Base-by-base conservation (phyloP, 2,329 filamentous ascomycete species). In the Ploettnerulaceae sp. region DNA sequence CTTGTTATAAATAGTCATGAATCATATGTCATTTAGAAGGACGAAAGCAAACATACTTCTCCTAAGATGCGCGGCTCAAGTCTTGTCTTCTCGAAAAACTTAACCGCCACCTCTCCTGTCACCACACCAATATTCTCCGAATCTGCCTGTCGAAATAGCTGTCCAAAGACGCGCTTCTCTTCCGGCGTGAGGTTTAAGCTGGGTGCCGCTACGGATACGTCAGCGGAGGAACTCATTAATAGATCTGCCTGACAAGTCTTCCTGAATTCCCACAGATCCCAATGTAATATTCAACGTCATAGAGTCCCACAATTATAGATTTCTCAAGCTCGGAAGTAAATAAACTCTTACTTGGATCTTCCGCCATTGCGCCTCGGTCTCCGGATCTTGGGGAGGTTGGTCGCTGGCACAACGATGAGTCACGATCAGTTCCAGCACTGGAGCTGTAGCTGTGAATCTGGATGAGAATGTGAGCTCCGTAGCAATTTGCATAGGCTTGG, bases 81-180 rank as follows among this genome's bases (percentile, higher is more conserved):
- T 58, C 86, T 84, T 35, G 93, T 97, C 74, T 93, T 93, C 69
- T 97, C 90, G 65, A 98, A 98, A 74, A 98, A 97, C 66, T 89
- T 88, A 66, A 98, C 90, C 49, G 93, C 93, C 52, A 94, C 79
- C 69, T 98, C 93, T 67, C 93, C 93, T 14, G 93, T 96, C 25
- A 98, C 88, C 55, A 97, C 89, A 46, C 90, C 89, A 48, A 95
- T 84, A 64, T 81, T 86, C 60, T 96, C 93, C 49, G 84, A 86
- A 69, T 98, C 93, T 57, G 93, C 93, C 61, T 89, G 84, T 66
- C 86, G 82, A 71, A 98, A 96, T 54, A 98, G 82, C 68, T 93
- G 89, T 59, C 86, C 88, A 68, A 94, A 98, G 49, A 87, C 81
- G 67, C 89, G 86, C 72, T 95, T 96, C 77, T 98, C 93, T 58